Evolutionary conservation across 768 basidiomycete species (phyloP).

Genomic region (Tylopilus subfusipes): DNA sequence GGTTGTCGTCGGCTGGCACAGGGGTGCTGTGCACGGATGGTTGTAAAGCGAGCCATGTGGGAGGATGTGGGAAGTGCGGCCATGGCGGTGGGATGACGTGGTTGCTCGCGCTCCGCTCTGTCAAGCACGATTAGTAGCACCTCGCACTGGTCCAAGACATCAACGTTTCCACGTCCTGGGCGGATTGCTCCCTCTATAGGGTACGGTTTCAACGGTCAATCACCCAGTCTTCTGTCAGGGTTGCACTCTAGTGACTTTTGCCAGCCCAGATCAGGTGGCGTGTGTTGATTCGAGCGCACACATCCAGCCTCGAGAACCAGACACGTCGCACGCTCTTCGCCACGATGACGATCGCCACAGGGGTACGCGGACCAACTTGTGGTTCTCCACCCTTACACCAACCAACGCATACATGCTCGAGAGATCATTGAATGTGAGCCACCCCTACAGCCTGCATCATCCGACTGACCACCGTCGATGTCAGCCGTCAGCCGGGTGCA

Average conservation of each 20-base stretch:
- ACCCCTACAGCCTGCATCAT: constrained; percentile 9
- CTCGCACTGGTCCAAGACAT: background rate
- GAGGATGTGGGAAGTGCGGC: background rate
- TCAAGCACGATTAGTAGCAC: background rate
- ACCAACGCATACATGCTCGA: background rate
- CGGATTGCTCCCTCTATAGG: background rate
- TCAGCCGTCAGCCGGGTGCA: background rate
- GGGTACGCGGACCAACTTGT: background rate
- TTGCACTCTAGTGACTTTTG: background rate
- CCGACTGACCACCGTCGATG: background rate
- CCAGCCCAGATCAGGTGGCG: background rate
- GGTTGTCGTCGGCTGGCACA: background rate
- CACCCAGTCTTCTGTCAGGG: background rate
- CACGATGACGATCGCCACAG: background rate
- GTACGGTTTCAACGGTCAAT: background rate
- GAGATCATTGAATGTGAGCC: constrained; percentile 10
- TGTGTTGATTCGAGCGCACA: constrained; percentile 1
- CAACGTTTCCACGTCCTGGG: background rate
- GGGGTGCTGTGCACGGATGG: constrained; percentile 9
- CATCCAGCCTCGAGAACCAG: background rate
- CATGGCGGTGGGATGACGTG: background rate
- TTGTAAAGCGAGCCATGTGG: background rate
- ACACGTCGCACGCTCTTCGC: background rate
- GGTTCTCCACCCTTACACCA: background rate
- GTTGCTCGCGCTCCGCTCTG: background rate